Percentiles rank a stretch among this genome's conserved stretches.
Evolutionary conservation across 805 yeast species (phyloP).

Genomic region (Allodekkera sacchari): DNA sequence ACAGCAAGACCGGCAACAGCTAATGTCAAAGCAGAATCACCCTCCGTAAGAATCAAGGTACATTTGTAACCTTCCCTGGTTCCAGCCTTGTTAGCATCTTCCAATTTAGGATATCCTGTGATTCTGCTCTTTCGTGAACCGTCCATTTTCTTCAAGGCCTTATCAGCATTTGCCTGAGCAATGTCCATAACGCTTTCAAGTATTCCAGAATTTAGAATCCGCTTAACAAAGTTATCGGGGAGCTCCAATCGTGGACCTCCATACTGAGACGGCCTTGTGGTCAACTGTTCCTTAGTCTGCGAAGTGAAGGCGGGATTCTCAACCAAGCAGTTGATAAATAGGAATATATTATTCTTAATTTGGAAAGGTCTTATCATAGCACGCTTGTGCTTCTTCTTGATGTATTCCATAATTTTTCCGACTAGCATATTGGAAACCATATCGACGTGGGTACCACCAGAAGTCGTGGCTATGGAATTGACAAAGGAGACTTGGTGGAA

Average conservation of each 20-base stretch:
- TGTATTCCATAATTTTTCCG: slow-evolving; percentile 59
- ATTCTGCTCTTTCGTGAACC: slow-evolving; percentile 79
- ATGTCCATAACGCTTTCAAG: slow-evolving; percentile 72
- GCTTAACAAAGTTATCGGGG: slow-evolving; percentile 67
- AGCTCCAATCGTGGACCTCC: slow-evolving; percentile 75
- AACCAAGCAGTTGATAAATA: slow-evolving; percentile 84
- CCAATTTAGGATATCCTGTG: slow-evolving; percentile 82
- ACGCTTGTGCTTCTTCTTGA: slow-evolving; percentile 57
- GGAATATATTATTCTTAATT: slow-evolving; percentile 80
- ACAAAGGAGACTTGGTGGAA: slow-evolving; percentile 96
- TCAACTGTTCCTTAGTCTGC: slow-evolving; percentile 92
- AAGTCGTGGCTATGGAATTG: slow-evolving; percentile 93
- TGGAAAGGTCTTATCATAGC: slow-evolving; percentile 81
- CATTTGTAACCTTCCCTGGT: slow-evolving; percentile 87
- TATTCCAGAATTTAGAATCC: slow-evolving; percentile 59
- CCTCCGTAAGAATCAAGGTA: slow-evolving; percentile 90
- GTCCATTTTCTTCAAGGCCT: slow-evolving; percentile 79
- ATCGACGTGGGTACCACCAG: slow-evolving; percentile 95
- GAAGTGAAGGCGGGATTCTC: slow-evolving; percentile 97
- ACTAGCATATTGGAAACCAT: slow-evolving; percentile 79
- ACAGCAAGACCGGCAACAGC: slow-evolving; percentile 93
- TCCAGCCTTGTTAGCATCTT: slow-evolving; percentile 95
- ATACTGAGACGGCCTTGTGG: slow-evolving; percentile 81
- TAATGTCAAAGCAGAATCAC: slow-evolving; percentile 88
- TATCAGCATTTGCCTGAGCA: slow-evolving; percentile 84